phyloP scores from a whole-genome alignment of 2,329 filamentous ascomycete genomes.

The Exophiala alcalophila region DNA sequence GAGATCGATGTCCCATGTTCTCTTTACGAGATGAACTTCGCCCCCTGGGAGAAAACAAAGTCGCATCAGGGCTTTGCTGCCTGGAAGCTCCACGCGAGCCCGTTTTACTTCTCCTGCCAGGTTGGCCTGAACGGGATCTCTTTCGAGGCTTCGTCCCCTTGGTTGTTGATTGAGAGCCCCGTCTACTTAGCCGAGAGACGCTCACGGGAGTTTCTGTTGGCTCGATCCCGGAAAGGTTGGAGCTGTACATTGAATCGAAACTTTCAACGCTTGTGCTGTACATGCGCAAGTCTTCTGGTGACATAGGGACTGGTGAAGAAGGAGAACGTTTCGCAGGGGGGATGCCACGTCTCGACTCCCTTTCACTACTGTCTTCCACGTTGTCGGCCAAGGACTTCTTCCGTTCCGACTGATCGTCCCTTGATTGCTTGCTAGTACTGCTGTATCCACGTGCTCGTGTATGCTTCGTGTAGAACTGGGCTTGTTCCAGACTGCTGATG shows the following conservation, averaged over 20 bases:
- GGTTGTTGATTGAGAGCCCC: conserved; percentile 24
- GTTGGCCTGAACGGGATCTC: conserved; percentile 38
- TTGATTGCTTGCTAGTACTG: conserved; percentile 30
- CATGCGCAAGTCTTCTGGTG: conserved; percentile 69
- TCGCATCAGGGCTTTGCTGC: conserved; percentile 39
- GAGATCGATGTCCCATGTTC: conserved; percentile 63
- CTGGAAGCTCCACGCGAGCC: conserved; percentile 37
- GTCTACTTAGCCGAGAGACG: conserved; percentile 17
- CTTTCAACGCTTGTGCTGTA: conserved; percentile 47
- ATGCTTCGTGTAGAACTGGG: conserved; percentile 60
- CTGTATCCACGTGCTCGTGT: conserved; percentile 48
- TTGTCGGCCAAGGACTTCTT: conserved; percentile 46
- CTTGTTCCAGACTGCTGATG: conserved; percentile 79
- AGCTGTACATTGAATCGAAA: conserved; percentile 50
- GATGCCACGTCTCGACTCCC: conserved; percentile 64
- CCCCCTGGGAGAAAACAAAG: conserved; percentile 47
- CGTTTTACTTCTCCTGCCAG: conserved; percentile 33
- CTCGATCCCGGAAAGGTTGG: conserved; percentile 34
- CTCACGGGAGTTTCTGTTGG: conserved; percentile 23
- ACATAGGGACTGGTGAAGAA: conserved; percentile 91
- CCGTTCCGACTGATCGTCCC: conserved; percentile 46
- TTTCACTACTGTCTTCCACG: conserved; percentile 66
- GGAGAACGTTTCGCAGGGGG: conserved; percentile 80
- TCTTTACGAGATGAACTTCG: conserved; percentile 61
- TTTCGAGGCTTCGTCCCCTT: conserved; percentile 32